Base-by-base conservation (phyloP, 179 eudicot genomes). In the Beta lomatogona region DNA sequence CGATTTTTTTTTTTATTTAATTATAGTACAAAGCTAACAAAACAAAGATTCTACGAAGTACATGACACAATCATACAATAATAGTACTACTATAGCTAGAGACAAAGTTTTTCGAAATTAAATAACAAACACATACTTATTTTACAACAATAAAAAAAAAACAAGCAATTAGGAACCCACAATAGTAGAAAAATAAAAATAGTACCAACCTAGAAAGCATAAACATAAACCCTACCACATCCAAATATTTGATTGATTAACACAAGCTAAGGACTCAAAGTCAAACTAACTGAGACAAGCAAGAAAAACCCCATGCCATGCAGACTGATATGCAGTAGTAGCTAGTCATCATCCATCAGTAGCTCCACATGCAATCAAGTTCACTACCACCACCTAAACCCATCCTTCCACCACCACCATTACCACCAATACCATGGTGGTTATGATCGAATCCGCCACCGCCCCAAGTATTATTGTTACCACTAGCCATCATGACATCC, bases 301-400 rank as follows among this genome's bases (percentile, higher is more conserved):
- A 55, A 58, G 21, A 19, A n/a, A n/a, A 77, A 18, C 5, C n/a
- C 4, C 3, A 36, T 36, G 41, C 65, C 65, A 75, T 75, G 64
- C 77, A 75, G 76, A 73, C 61, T 52, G 76, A 46, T 50, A 10
- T 10, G 36, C 58, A 46, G 53, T 9, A 45, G 55, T 9, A 36
- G 41, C 61, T 52, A 53, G n/a, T 31, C 59, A 19, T 77, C 13
- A 31, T 36, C 41, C 41, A 36, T 88, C 79, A 91, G 71, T 85
- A 89, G 81, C 87, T 84, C 98, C 98, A 95, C 91, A 92, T 86
- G 92, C 93, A 91, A 57, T 91, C 98, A 65, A 93, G 92, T 86
- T 95, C 97, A 54, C 13, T 55, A 11, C 45, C 21, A 28, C 89
- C 86, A 16, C 89, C 84, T 12, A 60, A 4, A 0, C 80, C 84